Evolutionary conservation across 1,284 basidiomycete species (phyloP).

Genomic region (Coniferiporia weirii): DNA sequence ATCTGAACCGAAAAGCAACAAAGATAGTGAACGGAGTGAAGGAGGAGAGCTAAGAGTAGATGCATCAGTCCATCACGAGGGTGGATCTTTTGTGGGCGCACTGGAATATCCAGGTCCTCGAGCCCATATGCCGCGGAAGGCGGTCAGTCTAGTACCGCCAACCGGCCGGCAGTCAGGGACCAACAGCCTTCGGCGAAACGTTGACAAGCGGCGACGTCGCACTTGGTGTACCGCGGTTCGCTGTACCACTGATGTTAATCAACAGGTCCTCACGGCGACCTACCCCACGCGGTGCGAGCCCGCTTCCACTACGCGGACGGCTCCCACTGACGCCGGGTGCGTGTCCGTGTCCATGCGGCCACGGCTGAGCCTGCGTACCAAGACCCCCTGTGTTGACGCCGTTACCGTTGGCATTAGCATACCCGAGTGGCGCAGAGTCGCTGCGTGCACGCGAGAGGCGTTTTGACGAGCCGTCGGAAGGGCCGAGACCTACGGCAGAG

Average conservation of each 20-base stretch:
- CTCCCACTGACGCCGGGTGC: slow-evolving; percentile 12
- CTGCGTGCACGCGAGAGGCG: slow-evolving; percentile 41
- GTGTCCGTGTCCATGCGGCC: too few relatives aligned
- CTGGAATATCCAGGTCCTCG: neutral
- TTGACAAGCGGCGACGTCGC: slow-evolving; percentile 12
- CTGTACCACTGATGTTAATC: slow-evolving; percentile 17
- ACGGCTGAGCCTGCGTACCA: too few relatives aligned
- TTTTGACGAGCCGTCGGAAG: slow-evolving; percentile 22
- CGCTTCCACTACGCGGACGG: slow-evolving; percentile 36
- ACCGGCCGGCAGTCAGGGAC: neutral
- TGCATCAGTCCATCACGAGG: neutral
- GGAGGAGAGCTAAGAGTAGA: too few relatives aligned
- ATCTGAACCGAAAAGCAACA: neutral
- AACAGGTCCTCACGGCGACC: slow-evolving; percentile 11
- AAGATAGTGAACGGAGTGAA: neutral
- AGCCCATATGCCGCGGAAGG: neutral
- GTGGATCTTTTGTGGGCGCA: neutral
- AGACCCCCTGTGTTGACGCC: too few relatives aligned
- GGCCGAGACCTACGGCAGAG: slow-evolving; percentile 21
- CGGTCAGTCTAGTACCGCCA: neutral
- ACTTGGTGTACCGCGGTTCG: neutral
- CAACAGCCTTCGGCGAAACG: slow-evolving; percentile 6
- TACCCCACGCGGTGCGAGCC: slow-evolving; percentile 23
- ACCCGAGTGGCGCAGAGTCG: slow-evolving; percentile 44
- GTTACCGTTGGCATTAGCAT: slow-evolving; percentile 19